Percentiles rank a stretch among this genome's conserved stretches.
Evolutionary conservation across 2,329 filamentous ascomycete species (phyloP).

Genomic region (Cladophialophora bantiana): DNA sequence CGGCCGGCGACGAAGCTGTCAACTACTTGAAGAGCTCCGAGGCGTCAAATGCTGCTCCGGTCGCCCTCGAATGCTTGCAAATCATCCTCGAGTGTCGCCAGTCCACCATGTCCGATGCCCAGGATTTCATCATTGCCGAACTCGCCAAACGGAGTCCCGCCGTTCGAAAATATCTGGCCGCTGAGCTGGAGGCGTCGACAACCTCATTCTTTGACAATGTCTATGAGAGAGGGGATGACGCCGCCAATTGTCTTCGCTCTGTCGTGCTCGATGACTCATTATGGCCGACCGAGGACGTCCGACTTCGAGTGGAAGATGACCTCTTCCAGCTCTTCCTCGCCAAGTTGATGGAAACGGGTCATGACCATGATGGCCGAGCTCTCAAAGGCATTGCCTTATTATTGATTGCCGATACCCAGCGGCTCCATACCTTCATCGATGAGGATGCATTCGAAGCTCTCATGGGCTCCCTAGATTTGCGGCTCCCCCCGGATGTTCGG

Average conservation of each 20-base stretch:
- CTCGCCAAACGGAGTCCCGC: conserved; percentile 53
- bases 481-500: conserved; percentile 74
- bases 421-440: conserved; percentile 61
- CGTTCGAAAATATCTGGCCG: conserved; percentile 53
- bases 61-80: conserved; percentile 53
- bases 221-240: conserved; percentile 56
- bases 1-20: conserved; percentile 54
- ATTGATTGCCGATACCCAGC: conserved; percentile 61
- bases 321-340: conserved; percentile 74
- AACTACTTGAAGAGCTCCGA: conserved; percentile 53
- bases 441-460: conserved; percentile 83
- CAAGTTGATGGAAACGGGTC: conserved; percentile 86
- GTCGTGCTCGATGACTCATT: conserved; percentile 55
- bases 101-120: conserved; percentile 47
- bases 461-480: conserved; percentile 83
- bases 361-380: conserved; percentile 70
- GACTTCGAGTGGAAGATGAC: conserved; percentile 55
- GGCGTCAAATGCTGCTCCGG: conserved; percentile 49
- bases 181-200: conserved; percentile 52
- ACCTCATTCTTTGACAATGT: conserved; percentile 58
- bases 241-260: conserved; percentile 55
- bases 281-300: conserved; percentile 52
- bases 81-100: conserved; percentile 50
- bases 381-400: conserved; percentile 67
- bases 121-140: conserved; percentile 57